Conservation (phyloP, 371 early-diverging fungal genomes). For the Phascolomyces articulosus region DNA sequence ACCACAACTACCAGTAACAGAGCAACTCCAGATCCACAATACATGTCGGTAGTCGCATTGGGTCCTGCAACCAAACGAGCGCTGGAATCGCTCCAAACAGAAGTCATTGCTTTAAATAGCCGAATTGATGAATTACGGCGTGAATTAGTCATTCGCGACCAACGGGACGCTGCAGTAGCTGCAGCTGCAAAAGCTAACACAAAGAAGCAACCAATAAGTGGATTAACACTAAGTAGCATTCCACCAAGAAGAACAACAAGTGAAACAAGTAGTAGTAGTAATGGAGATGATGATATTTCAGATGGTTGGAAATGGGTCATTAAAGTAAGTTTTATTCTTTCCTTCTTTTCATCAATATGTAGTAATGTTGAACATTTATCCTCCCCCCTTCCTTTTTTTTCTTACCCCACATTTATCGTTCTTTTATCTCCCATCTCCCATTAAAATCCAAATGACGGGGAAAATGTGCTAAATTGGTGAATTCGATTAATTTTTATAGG, state of each 20-base stretch:
- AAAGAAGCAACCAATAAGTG: conserved; percentile 14
- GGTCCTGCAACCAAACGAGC: conserved; percentile 51
- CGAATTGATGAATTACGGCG: conserved; percentile 48
- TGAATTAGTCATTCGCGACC: conserved; percentile 29
- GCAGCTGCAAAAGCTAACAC: conserved; percentile 2
- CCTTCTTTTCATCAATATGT: no score
- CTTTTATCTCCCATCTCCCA: not conserved
- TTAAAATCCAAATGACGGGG: no score
- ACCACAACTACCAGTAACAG: not conserved
- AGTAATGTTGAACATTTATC: no score
- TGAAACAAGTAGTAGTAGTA: not conserved
- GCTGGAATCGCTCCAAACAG: conserved; percentile 48
- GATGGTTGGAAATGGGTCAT: conserved; percentile 49
- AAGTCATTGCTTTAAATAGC: conserved; percentile 49
- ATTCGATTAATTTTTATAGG: conserved; percentile 6
- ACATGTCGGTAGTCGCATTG: conserved; percentile 30
- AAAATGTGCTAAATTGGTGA: not conserved
- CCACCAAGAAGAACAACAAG: not conserved
- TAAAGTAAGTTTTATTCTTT: conserved; percentile 18
- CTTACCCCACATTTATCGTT: no score
- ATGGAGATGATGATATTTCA: conserved; percentile 16
- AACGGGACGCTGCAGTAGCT: conserved; percentile 13
- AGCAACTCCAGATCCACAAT: conserved; percentile 8
- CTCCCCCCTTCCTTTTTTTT: no score
- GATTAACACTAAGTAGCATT: not conserved